Conservation (phyloP, 192 early-diverging fungal genomes). For the Linderina pennispora region DNA sequence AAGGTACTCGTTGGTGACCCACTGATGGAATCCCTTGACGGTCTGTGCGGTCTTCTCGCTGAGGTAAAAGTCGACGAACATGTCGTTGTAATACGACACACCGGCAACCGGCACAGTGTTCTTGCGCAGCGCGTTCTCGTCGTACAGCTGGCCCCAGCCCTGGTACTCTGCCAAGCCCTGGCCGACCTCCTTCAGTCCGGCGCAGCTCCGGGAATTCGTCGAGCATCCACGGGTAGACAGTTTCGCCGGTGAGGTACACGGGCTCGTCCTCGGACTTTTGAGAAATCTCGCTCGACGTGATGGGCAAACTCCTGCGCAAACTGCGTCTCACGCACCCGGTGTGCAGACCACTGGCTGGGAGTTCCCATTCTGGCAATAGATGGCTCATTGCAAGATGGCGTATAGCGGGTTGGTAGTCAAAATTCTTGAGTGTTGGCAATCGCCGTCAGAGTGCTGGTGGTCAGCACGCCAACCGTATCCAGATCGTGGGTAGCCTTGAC, state of each 20-base stretch:
- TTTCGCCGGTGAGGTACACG: slow-evolving; percentile 63
- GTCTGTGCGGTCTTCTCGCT: slow-evolving; percentile 51
- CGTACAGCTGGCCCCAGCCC: slow-evolving; percentile 53
- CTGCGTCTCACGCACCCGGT: slow-evolving; percentile 46
- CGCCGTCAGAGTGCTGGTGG: slow-evolving; percentile 33
- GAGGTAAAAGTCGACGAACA: slow-evolving; percentile 59
- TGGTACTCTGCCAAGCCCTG: slow-evolving; percentile 51
- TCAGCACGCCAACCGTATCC: slow-evolving; percentile 27
- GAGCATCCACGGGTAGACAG: slow-evolving; percentile 67
- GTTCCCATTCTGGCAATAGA: slow-evolving; percentile 57
- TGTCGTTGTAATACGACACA: slow-evolving; percentile 63
- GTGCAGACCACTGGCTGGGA: slow-evolving; percentile 58
- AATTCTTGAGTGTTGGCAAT: slow-evolving; percentile 40
- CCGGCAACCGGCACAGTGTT: slow-evolving; percentile 56
- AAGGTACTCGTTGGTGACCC: slow-evolving; percentile 65
- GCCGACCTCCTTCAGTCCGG: slow-evolving; percentile 52
- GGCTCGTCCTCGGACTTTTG: too few species aligned
- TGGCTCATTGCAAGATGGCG: slow-evolving; percentile 58
- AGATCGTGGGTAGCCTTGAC: slow-evolving; percentile 44
- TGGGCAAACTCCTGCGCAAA: slow-evolving; percentile 47
- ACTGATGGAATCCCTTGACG: slow-evolving; percentile 53
- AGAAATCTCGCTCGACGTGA: slow-evolving; percentile 27
- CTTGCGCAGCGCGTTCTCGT: slow-evolving; percentile 38
- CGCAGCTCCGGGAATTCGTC: slow-evolving; percentile 61
- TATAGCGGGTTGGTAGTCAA: slow-evolving; percentile 59